Conservation (phyloP, 306 rosid genomes). For the Geum urbanum region DNA sequence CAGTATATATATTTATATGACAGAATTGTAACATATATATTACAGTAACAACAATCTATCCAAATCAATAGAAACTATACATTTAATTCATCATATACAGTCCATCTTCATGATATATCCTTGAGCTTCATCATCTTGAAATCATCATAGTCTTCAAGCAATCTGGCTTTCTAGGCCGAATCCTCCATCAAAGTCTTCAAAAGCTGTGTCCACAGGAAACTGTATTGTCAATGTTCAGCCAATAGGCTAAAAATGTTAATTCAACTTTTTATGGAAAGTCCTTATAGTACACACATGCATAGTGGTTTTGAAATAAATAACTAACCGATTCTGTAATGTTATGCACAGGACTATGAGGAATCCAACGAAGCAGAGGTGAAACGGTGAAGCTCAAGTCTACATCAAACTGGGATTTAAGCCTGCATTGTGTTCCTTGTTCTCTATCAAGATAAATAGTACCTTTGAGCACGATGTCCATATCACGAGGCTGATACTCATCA, state of each 20-base stretch:
- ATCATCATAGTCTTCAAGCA: slow-evolving; percentile 40
- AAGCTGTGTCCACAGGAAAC: slow-evolving; percentile 31
- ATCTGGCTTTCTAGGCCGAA: slow-evolving; percentile 25
- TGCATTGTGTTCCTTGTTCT: slow-evolving; percentile 23
- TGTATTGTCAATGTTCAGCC: neutral
- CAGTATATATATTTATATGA: too few species aligned
- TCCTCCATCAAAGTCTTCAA: slow-evolving; percentile 28
- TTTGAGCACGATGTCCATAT: slow-evolving; percentile 11
- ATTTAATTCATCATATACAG: too few species aligned
- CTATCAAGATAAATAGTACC: slow-evolving; percentile 40
- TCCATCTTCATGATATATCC: neutral
- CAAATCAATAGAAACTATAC: too few species aligned
- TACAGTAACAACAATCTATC: too few species aligned
- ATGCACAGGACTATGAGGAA: slow-evolving; percentile 24
- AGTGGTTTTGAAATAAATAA: neutral
- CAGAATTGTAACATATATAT: too few species aligned
- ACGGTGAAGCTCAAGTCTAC: slow-evolving; percentile 28
- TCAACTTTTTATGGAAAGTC: neutral
- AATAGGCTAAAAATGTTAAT: neutral
- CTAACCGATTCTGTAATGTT: slow-evolving; percentile 29
- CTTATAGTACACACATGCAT: neutral
- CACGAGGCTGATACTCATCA: neutral
- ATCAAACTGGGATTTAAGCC: slow-evolving; percentile 31
- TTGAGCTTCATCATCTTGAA: slow-evolving; percentile 36
- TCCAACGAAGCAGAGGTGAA: slow-evolving; percentile 28